Percentiles rank a stretch among this genome's conserved stretches.
These are phyloP conservation scores for Aphanoascus verrucosus DNA, from an alignment of 2,329 filamentous ascomycete genomes.

Conservation along the genomic window DNA sequence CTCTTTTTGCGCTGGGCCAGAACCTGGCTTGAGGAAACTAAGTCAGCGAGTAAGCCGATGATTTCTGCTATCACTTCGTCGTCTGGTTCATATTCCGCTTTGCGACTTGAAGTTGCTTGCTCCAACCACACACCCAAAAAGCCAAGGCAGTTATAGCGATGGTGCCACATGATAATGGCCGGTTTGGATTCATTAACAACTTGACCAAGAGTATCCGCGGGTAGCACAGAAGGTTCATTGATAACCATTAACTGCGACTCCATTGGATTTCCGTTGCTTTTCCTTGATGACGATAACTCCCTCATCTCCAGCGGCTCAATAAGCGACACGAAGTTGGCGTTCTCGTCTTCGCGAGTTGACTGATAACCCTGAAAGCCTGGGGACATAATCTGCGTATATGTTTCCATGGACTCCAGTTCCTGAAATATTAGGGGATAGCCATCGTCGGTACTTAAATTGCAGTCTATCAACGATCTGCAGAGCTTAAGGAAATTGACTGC, in stretches of 20 bases:
- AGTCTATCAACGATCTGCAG: conserved; percentile 52
- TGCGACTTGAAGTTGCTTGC: conserved; percentile 38
- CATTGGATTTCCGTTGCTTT: background rate
- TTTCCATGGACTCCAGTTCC: conserved; percentile 58
- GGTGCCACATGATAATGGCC: conserved; percentile 62
- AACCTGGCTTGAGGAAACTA: conserved; percentile 44
- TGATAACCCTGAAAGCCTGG: conserved; percentile 62
- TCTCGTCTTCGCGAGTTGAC: conserved; percentile 73
- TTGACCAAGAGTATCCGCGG: conserved; percentile 33
- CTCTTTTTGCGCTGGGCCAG: conserved; percentile 24
- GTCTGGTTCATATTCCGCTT: conserved; percentile 44
- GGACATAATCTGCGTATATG: conserved; percentile 68
- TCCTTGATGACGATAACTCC: conserved; percentile 20
- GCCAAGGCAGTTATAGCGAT: conserved; percentile 66
- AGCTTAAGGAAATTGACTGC: conserved; percentile 65
- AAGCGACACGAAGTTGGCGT: conserved; percentile 66
- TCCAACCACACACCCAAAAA: conserved; percentile 62
- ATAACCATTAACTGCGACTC: conserved; percentile 26
- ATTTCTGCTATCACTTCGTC: conserved; percentile 59
- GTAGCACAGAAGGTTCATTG: conserved; percentile 29
- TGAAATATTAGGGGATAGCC: conserved; percentile 47
- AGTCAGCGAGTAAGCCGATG: conserved; percentile 60
- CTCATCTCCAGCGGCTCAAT: conserved; percentile 44
- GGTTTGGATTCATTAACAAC: conserved; percentile 70
- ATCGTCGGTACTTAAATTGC: conserved; percentile 35